A percentile compares a stretch with the other conserved stretches of the same genome.
phyloP scores from a whole-genome alignment of 1,284 basidiomycete genomes.

The Cryptococcus sp. region DNA sequence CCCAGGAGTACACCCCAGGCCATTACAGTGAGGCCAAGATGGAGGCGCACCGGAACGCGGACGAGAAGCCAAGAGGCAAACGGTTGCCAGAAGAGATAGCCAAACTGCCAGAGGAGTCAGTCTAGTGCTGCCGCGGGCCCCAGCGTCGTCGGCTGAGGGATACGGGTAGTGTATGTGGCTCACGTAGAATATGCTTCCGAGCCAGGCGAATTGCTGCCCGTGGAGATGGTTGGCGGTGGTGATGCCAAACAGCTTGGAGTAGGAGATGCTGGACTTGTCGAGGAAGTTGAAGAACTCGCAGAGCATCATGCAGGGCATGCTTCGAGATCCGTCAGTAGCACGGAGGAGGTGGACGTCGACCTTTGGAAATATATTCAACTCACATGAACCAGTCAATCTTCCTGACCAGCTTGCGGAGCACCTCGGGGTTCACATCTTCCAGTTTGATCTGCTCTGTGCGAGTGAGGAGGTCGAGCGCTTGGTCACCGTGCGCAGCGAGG shows the following conservation, averaged over 20 bases:
- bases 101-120: slow-evolving; percentile 1
- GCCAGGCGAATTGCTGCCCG: slow-evolving; percentile 14
- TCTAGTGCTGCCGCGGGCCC: neutral
- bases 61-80: slow-evolving; percentile 3
- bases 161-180: neutral
- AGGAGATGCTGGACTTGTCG: slow-evolving; percentile 7
- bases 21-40: slow-evolving; percentile 5
- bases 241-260: slow-evolving; percentile 5
- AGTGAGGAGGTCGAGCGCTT: neutral
- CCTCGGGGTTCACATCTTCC: neutral
- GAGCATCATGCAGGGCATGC: slow-evolving; percentile 6
- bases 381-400: slow-evolving; percentile 5
- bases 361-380: neutral
- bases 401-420: neutral
- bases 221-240: slow-evolving; percentile 3
- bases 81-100: slow-evolving; percentile 14
- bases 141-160: too few relatives aligned
- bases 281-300: slow-evolving; percentile 7
- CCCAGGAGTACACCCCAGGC: slow-evolving; percentile 7
- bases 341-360: neutral
- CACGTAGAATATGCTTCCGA: slow-evolving; percentile 7
- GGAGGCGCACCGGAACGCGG: slow-evolving; percentile 1
- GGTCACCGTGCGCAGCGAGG: neutral
- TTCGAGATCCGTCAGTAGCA: neutral
- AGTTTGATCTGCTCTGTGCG: neutral